phyloP scores from a whole-genome alignment of 2,329 filamentous ascomycete genomes.

The Rutstroemia sp. region DNA sequence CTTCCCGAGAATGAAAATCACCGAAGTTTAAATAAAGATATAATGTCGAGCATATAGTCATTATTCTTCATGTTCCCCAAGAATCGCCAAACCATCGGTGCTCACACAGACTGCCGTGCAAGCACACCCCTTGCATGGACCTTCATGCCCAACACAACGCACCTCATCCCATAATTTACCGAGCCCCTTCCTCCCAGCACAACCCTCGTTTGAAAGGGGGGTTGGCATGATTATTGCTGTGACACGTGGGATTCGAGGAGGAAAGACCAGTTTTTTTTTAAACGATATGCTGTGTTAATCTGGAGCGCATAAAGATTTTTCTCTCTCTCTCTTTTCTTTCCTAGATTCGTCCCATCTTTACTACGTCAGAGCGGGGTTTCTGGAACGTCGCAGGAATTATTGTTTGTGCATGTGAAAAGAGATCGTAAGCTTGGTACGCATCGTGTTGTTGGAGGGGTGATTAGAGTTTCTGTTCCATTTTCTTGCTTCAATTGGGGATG shows the following conservation, averaged over 20 bases:
- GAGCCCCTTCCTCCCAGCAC: slow-evolving; percentile 3
- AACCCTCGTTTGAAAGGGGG: not conserved
- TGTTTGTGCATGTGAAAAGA: not conserved
- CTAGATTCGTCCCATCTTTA: not conserved
- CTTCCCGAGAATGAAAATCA: too few species aligned
- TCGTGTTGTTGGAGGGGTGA: not conserved
- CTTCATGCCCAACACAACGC: slow-evolving; percentile 1
- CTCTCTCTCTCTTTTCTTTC: not conserved
- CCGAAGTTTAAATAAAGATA: too few species aligned
- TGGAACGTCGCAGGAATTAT: not conserved
- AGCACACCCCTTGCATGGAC: not conserved
- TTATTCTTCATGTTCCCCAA: too few species aligned
- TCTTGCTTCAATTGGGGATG: too few species aligned
- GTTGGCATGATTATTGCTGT: not conserved
- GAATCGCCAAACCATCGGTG: too few species aligned
- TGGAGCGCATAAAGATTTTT: not conserved
- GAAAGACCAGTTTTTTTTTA: too few species aligned
- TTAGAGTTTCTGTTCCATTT: too few species aligned
- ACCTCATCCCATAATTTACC: not conserved
- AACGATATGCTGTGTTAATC: not conserved
- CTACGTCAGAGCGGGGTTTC: not conserved
- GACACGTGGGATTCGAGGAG: not conserved
- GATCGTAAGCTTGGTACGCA: not conserved
- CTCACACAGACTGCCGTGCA: not conserved
- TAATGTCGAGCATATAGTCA: too few species aligned